phyloP scores from a whole-genome alignment of 306 rosid species.

The Ziziphus jujuba region DNA sequence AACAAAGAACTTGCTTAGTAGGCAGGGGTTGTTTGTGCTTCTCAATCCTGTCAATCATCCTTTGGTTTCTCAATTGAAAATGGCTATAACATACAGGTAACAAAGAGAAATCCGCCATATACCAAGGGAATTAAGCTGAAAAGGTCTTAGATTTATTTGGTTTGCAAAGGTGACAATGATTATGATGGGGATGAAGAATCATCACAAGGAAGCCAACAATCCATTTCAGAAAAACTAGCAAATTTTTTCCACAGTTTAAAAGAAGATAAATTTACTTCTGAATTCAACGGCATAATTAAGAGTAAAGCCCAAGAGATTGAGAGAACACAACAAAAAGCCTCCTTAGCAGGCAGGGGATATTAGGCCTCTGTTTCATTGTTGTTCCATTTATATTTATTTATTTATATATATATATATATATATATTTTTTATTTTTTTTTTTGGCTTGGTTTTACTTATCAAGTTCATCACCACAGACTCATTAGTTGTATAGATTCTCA shows the following conservation, averaged over 20 bases:
- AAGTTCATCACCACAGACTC: too few species aligned
- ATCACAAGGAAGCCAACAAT: slow-evolving; percentile 35
- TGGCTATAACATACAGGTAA: slow-evolving; percentile 43
- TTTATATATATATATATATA: too few species aligned
- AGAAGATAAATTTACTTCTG: background rate
- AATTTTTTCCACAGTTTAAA: slow-evolving; percentile 34
- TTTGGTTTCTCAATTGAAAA: slow-evolving; percentile 32
- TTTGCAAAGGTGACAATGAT: slow-evolving; percentile 62
- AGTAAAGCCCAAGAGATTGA: slow-evolving; percentile 1
- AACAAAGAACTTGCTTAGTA: background rate
- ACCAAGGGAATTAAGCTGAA: slow-evolving; percentile 48
- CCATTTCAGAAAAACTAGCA: slow-evolving; percentile 52
- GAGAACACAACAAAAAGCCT: slow-evolving; percentile 2
- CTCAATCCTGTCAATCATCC: slow-evolving; percentile 22
- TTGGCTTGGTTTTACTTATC: slow-evolving; percentile 17
- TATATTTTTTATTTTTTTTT: too few species aligned
- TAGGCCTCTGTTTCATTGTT: background rate
- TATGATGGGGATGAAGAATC: slow-evolving; percentile 55
- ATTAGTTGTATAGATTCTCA: too few species aligned
- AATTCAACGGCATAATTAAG: slow-evolving; percentile 3
- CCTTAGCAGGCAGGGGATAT: background rate
- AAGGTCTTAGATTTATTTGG: slow-evolving; percentile 43
- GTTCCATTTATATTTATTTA: slow-evolving; percentile 2
- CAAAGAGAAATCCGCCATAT: slow-evolving; percentile 31
- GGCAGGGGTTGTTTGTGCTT: too few species aligned